A percentile compares a stretch with the other conserved stretches of the same genome.
Conservation (phyloP, 139 green algal genomes). For the Chlamydomonas schloesseri region DNA sequence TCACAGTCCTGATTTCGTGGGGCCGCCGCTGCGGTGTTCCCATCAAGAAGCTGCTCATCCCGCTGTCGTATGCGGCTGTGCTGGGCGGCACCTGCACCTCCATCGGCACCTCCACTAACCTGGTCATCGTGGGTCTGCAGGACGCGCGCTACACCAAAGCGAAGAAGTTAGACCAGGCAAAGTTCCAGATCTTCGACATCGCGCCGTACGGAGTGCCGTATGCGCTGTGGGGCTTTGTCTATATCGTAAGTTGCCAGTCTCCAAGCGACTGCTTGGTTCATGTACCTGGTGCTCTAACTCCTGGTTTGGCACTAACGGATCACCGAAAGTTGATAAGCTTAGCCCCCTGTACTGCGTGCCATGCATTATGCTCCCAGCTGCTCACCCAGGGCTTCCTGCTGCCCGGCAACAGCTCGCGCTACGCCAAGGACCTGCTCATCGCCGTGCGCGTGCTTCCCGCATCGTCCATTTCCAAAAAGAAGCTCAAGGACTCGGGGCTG, state of each 20-base stretch:
- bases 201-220: constrained; percentile 68
- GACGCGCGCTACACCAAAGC: constrained; percentile 14
- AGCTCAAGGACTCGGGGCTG: constrained; percentile 4
- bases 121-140: constrained; percentile 74
- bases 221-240: constrained; percentile 23
- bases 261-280: no score
- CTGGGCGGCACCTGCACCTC: constrained; percentile 84
- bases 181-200: constrained; percentile 66
- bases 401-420: constrained; percentile 32
- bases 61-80: constrained; percentile 79
- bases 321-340: no score
- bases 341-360: no score
- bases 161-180: constrained; percentile 2
- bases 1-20: constrained; percentile 40
- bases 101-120: constrained; percentile 88
- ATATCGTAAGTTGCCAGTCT: no score
- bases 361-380: background rate
- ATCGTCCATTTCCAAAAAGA: background rate
- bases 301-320: no score
- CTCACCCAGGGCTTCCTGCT: constrained; percentile 36
- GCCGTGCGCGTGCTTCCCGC: constrained; percentile 54
- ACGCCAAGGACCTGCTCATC: constrained; percentile 62
- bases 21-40: constrained; percentile 17
- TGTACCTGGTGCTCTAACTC: no score
- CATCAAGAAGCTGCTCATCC: constrained; percentile 75